These are phyloP conservation scores for Puccinia polysora DNA, from an alignment of 1,284 basidiomycete genomes.

Conservation along the genomic window DNA sequence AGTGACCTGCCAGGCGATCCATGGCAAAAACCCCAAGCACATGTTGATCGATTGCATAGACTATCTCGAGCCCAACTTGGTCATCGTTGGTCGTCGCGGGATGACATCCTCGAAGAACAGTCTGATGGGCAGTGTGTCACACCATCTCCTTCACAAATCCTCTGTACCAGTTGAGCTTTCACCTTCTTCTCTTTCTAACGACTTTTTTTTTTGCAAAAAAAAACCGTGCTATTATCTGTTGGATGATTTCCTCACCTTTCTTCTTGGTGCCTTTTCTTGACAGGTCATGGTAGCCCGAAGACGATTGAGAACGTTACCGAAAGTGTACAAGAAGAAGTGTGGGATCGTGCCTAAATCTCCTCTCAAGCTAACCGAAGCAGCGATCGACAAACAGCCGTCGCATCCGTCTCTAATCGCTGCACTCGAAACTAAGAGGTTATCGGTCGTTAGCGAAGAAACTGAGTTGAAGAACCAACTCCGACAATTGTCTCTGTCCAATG, in stretches of 20 bases:
- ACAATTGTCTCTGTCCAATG: too few species aligned
- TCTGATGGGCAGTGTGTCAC: constrained; percentile 38
- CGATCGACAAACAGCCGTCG: not conserved
- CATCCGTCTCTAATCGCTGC: not conserved
- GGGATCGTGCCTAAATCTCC: not conserved
- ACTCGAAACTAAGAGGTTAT: not conserved
- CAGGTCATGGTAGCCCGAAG: constrained; percentile 41
- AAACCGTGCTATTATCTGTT: not conserved
- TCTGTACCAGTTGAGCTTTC: constrained; percentile 42
- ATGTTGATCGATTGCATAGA: constrained; percentile 41
- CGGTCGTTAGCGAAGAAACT: constrained; percentile 11
- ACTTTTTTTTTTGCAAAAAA: not conserved
- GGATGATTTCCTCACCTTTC: not conserved
- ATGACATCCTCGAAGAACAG: constrained; percentile 18
- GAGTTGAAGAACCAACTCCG: not conserved
- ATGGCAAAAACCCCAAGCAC: constrained; percentile 30
- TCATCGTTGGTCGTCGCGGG: constrained; percentile 35
- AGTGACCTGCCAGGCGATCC: constrained; percentile 39
- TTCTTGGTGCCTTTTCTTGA: not conserved
- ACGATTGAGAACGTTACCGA: constrained; percentile 9
- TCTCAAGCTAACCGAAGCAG: constrained; percentile 6
- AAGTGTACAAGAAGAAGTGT: constrained; percentile 42
- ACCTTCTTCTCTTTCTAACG: not conserved
- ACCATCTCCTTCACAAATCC: constrained; percentile 40
- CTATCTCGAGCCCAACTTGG: constrained; percentile 34